These are phyloP conservation scores for Leishmania tarentolae DNA, from an alignment of 208 protist genomes.

Conservation along the genomic window DNA sequence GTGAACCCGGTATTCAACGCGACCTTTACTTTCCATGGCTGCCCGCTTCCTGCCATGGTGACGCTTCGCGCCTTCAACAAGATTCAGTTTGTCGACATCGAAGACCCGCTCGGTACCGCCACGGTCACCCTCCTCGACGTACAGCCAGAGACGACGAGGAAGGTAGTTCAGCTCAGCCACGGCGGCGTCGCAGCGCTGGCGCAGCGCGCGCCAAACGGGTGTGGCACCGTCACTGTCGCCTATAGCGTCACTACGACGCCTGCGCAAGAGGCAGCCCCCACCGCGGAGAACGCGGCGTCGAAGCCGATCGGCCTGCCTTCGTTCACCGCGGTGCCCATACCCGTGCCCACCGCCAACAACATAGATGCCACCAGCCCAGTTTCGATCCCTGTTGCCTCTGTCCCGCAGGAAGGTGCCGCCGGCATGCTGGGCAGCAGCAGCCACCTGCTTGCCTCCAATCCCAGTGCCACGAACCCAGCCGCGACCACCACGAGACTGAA, in stretches of 20 bases:
- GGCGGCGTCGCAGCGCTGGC: constrained; percentile 64
- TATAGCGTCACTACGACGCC: constrained; percentile 49
- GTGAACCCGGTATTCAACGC: constrained; percentile 59
- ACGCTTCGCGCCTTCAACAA: constrained; percentile 70
- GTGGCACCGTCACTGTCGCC: constrained; percentile 54
- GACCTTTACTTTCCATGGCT: constrained; percentile 61
- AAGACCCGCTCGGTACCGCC: constrained; percentile 71
- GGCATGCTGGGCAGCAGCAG: constrained; percentile 6
- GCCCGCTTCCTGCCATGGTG: constrained; percentile 66
- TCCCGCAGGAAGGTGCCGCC: constrained; percentile 15
- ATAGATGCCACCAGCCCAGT: constrained; percentile 23
- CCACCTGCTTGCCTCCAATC: constrained; percentile 21
- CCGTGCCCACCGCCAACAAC: constrained; percentile 32
- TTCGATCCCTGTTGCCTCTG: constrained; percentile 18
- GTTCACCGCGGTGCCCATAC: constrained; percentile 10
- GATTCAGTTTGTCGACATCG: constrained; percentile 48
- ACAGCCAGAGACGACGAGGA: constrained; percentile 31
- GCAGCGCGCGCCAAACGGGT: constrained; percentile 49
- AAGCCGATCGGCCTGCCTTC: constrained; percentile 4
- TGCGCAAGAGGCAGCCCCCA: background rate
- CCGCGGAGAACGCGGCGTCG: background rate
- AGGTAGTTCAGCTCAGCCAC: constrained; percentile 62
- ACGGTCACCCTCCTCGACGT: constrained; percentile 71
- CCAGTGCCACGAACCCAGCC: constrained; percentile 22
- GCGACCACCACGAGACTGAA: constrained; percentile 25